Base-by-base conservation (phyloP, 2,329 filamentous ascomycete genomes). In the Xylariaceae sp. region DNA sequence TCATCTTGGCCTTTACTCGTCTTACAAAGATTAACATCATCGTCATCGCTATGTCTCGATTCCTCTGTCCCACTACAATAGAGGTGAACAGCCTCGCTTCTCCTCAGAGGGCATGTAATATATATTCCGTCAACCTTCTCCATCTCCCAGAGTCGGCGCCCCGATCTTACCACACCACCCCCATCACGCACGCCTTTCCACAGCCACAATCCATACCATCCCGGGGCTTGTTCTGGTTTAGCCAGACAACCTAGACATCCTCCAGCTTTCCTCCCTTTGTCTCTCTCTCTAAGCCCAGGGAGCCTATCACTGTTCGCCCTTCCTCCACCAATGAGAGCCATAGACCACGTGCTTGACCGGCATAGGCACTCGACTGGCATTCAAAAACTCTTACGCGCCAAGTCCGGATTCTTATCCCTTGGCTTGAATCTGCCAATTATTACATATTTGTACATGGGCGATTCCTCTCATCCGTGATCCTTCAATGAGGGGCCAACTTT, bases 191-290 rank as follows among this genome's bases (percentile, higher is more conserved):
- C 37, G 37, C 15, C 44, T 30, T 39, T 30, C 35, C 45, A 59
- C 53, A 55, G 51, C 54, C 54, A 60, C 54, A 56, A 23, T 57
- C 55, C 39, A 56, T 37, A 11, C 37, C 10, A 17, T 35, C 42
- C 48, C 17, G 6, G 18, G 13, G 6, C 37, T 9, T 10, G 37
- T 3, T 6, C 37, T n/a, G 10, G 17, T n/a, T 52, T 35, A 37
- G 51, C 55, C 47, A 42, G 55, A 47, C 34, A 7, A 45, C 17
- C 45, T 17, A 48, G 15, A 30, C 23, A 30, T 30, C 23, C n/a
- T 48, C 37, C 37, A 42, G 11, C 37, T 9, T 42, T 42, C 9
- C 8, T 42, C 37, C 9, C 37, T 42, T 42, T 42, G 37, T 18
- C 39, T 15, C 13, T 11, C 11, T 18, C 39, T 15, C 13, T 11